phyloP scores from a whole-genome alignment of 306 rosid species.

The Vigna angularis region DNA sequence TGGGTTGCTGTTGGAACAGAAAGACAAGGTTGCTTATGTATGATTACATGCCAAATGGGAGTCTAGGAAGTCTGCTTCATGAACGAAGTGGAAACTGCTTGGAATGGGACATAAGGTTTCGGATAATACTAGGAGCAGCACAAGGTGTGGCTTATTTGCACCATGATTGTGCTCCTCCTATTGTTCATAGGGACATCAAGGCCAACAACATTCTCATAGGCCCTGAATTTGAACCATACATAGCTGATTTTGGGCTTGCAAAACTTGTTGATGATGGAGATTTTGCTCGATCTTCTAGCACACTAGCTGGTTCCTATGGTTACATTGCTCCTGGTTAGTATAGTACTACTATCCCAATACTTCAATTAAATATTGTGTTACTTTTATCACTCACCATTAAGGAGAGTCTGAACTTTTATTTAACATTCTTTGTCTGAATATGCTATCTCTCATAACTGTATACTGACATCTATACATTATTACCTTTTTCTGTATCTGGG shows the following conservation, averaged over 20 bases:
- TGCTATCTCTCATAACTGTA: not conserved
- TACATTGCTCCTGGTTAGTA: constrained; percentile 92
- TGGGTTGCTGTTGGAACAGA: constrained; percentile 87
- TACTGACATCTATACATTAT: not conserved
- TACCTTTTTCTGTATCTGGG: constrained; percentile 27
- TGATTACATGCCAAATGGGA: constrained; percentile 90
- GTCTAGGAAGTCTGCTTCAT: constrained; percentile 83
- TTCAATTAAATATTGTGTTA: not conserved
- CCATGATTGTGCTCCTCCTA: constrained; percentile 92
- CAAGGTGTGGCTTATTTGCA: constrained; percentile 92
- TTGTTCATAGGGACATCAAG: constrained; percentile 90
- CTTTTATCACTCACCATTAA: not conserved
- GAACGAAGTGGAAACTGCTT: constrained; percentile 69
- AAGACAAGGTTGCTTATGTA: constrained; percentile 80
- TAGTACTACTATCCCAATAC: constrained; percentile 21
- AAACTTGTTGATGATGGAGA: constrained; percentile 83
- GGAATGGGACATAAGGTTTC: constrained; percentile 80
- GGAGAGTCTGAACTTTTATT: not conserved
- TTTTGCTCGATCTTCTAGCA: constrained; percentile 76
- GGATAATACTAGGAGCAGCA: constrained; percentile 82
- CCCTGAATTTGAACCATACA: constrained; percentile 82
- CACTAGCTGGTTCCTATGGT: constrained; percentile 92
- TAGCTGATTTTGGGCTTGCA: constrained; percentile 94
- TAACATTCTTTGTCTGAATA: not conserved
- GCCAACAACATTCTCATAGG: constrained; percentile 93